Evolutionary conservation across 345 rosid genomes (phyloP).

Genomic region (Camelina laxa): DNA sequence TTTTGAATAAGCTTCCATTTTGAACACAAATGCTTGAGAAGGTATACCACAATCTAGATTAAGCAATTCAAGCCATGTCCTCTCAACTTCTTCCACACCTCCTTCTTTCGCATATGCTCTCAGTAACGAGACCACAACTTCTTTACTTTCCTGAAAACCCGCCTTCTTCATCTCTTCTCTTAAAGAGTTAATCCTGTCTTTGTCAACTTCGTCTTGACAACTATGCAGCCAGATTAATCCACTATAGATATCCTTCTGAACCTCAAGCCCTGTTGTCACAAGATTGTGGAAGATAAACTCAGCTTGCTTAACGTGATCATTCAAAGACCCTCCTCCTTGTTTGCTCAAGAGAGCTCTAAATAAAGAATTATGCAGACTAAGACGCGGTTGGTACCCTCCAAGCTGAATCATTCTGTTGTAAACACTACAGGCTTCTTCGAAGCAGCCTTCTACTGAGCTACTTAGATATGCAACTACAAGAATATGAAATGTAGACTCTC

Average conservation of each 20-base stretch:
- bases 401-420: conserved; percentile 91
- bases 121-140: conserved; percentile 69
- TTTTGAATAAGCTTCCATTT: conserved; percentile 77
- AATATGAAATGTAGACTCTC: conserved; percentile 85
- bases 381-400: conserved; percentile 79
- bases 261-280: conserved; percentile 67
- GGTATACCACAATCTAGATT: conserved; percentile 49
- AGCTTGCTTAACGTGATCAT: conserved; percentile 74
- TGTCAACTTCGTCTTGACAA: conserved; percentile 71
- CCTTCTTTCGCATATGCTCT: conserved; percentile 79
- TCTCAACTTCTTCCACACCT: conserved; percentile 67
- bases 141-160: conserved; percentile 63
- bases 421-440: conserved; percentile 79
- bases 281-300: conserved; percentile 84
- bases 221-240: conserved; percentile 90
- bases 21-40: conserved; percentile 74
- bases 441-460: conserved; percentile 64
- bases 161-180: conserved; percentile 69
- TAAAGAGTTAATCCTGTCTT: conserved; percentile 54
- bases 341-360: conserved; percentile 71
- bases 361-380: conserved; percentile 75
- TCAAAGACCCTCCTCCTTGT: conserved; percentile 58
- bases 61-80: conserved; percentile 63
- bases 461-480: conserved; percentile 81
- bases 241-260: conserved; percentile 67